phyloP scores from a whole-genome alignment of 1,284 basidiomycete species.

The Trichosporon coremiiforme region DNA sequence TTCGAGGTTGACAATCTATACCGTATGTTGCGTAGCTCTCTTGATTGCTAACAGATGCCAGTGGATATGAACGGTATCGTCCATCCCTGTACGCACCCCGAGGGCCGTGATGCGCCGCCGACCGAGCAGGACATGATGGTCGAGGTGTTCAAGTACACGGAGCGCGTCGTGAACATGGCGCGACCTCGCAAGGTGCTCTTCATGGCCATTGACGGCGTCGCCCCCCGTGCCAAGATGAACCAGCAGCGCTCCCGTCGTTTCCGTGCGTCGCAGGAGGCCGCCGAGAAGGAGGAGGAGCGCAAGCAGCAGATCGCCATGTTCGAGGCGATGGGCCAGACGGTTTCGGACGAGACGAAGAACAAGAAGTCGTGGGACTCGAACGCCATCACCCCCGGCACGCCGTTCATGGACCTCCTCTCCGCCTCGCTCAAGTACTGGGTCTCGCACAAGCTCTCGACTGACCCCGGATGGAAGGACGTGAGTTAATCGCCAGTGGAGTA shows the following conservation, averaged over 20 bases:
- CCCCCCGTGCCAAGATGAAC: constrained; percentile 99
- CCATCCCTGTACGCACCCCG: constrained; percentile 98
- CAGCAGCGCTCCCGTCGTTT: constrained; percentile 96
- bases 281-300: constrained; percentile 85
- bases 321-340: constrained; percentile 90
- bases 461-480: constrained; percentile 93
- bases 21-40: constrained; percentile 53
- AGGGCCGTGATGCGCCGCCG: constrained; percentile 91
- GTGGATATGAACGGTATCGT: constrained; percentile 65
- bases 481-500: constrained; percentile 38
- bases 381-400: constrained; percentile 95
- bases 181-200: constrained; percentile 91
- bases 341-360: constrained; percentile 80
- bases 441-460: constrained; percentile 88
- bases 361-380: constrained; percentile 96
- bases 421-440: constrained; percentile 93
- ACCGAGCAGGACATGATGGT: constrained; percentile 99
- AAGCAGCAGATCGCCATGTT: constrained; percentile 79
- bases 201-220: constrained; percentile 99
- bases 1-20: constrained; percentile 96
- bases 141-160: constrained; percentile 95
- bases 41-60: constrained; percentile 26
- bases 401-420: constrained; percentile 95
- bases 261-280: constrained; percentile 89
- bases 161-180: constrained; percentile 96